Base-by-base conservation (phyloP, 2,329 filamentous ascomycete species). In the Fusarium sp. region DNA sequence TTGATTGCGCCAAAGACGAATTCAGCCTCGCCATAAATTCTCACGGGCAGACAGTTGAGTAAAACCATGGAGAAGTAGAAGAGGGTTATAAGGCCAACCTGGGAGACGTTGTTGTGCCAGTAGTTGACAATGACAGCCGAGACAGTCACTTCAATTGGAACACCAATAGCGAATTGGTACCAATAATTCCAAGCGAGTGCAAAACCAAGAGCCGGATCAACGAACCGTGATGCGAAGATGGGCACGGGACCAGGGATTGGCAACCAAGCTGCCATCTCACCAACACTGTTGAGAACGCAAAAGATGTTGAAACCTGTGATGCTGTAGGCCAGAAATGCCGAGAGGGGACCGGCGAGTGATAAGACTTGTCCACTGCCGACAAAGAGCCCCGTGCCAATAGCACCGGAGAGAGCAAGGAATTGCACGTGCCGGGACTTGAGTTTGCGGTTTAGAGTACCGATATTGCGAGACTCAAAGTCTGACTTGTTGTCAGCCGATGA, bases 1-100 rank as follows among this genome's bases (percentile, higher is more conserved):
- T 90, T 90, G 77, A 89, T 83, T 30, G 83, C 84, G n/a, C 87
- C 85, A 63, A 89, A 88, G 81, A 86, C 86, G 74, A 90, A 90
- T 74, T 90, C 88, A 34, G 87, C 83, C 77, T 90, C 88, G 42
- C 88, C 88, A 10, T 68, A 68, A 10, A 68, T 68, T 1, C 63
- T 47, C 4, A 68, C 63, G 3, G 65, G 65, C 6, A 68, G n/a
- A 5, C 63, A 68, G 16, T 68, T 68, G 22, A 68, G 65, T 1
- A 68, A 4, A 2, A 68, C 64, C 63, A 68, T 63, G 16, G 65
- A 50, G 8, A 68, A 63, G 27, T 63, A 68, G 18, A 66, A 70
- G 0, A 60, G 55, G 3, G 61, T 70, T 4, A 66, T 61, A 3
- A 63, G 14, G 3, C 42, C 67, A 18, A 70, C 50, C 44, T 66